Evolutionary conservation across 164 flowering plant genomes (phyloP).

Genomic region (Kalanchoe fedtschenkoi): DNA sequence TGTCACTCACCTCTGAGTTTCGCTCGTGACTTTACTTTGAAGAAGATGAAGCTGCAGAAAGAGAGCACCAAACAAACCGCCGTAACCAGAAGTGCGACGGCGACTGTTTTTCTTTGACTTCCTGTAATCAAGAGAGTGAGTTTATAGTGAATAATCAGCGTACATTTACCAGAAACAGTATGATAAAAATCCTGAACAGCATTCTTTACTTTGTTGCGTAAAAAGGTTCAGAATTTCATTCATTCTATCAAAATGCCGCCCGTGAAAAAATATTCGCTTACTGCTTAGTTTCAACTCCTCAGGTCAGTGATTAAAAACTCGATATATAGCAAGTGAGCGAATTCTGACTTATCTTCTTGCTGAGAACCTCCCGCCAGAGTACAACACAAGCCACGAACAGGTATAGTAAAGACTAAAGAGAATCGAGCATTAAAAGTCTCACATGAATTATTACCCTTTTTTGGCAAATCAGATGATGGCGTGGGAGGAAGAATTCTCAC

Average conservation of each 20-base stretch:
- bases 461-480: constrained; percentile 2
- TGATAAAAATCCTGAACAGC: too few species aligned
- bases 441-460: not conserved
- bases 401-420: too few species aligned
- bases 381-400: too few species aligned
- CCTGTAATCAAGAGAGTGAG: not conserved
- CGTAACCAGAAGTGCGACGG: constrained; percentile 7
- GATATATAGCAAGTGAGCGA: not conserved
- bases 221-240: not conserved
- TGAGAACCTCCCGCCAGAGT: too few species aligned
- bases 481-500: constrained; percentile 10
- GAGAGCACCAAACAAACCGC: constrained; percentile 5
- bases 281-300: not conserved
- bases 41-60: constrained; percentile 4
- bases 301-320: not conserved
- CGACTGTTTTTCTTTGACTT: constrained; percentile 3
- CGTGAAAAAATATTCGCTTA: not conserved
- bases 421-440: too few species aligned
- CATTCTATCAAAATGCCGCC: not conserved
- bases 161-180: too few species aligned
- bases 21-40: constrained; percentile 1
- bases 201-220: not conserved
- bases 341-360: not conserved
- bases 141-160: too few species aligned
- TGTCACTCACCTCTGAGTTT: constrained; percentile 3